Evolutionary conservation across 2,329 filamentous ascomycete species (phyloP), one percentile per base, ranked within the genome.

Genomic region (Stachybotrys chlorohalonatus): DNA sequence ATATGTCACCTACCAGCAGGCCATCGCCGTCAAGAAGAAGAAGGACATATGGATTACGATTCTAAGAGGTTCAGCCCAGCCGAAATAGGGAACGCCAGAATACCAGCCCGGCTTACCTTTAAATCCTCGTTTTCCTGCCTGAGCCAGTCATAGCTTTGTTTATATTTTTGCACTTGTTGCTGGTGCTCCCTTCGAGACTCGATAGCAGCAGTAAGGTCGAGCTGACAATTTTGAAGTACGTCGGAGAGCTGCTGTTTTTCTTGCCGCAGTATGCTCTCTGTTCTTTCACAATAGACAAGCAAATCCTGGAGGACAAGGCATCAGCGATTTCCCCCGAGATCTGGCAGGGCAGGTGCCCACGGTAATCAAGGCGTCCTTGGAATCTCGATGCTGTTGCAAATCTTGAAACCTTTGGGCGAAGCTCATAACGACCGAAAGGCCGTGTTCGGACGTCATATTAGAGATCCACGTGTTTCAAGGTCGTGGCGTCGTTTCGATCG

Each of bases 1-100:
- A 54, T 48, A 52, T 45, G 24, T 24, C 52, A 62, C 63, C 53
- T 61, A 85, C 83, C 66, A 85, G 70, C 56, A 85, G 73, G 49
- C 81, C 80, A 65, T 87, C 79, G 45, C 83, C 84, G 64, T 86
- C 84, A 60, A 87, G 78, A 59, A 85, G 64, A 46, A 84, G 75
- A 59, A 81, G 67, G 62, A 85, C 73, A 65, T 86, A 86, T 47
- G 78, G 74, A 66, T 84, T 84, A 52, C 70, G 73, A 56, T 73
- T 76, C 78, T 83, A 61, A 51, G 8, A 46, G 42, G 16, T 49
- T 64, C 58, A 65, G 63, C 55, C 13, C 36, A 42, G 2, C 36
- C 36, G 36, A 9, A 36, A 46, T 48, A 24, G 54, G 52, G 50
- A 42, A 15, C 30, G 15, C 31, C 54, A 57, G 54, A 54, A 55